phyloP scores from a whole-genome alignment of 2,329 filamentous ascomycete species.

The Aspergillus uvarum region DNA sequence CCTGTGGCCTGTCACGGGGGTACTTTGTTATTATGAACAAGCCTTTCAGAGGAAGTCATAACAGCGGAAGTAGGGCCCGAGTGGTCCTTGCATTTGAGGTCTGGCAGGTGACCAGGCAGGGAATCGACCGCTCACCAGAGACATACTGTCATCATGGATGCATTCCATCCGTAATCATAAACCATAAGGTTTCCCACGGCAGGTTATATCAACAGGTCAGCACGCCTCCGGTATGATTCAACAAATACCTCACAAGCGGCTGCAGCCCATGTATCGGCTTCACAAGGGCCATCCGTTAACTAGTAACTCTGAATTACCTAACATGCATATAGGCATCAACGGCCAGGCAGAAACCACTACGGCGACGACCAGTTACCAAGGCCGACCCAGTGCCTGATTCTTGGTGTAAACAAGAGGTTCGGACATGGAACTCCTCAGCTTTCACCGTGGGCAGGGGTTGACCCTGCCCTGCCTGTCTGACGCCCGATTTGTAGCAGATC shows the following conservation, averaged over 20 bases:
- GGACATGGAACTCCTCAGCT: background rate
- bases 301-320: conserved; percentile 1
- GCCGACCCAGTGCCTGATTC: background rate
- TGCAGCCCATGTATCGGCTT: background rate
- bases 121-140: background rate
- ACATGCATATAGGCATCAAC: conserved; percentile 2
- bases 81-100: background rate
- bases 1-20: background rate
- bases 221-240: background rate
- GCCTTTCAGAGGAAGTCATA: background rate
- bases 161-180: background rate
- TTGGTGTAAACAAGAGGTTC: background rate
- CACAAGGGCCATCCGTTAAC: background rate
- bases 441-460: background rate
- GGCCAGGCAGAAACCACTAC: background rate
- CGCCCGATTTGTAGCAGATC: background rate
- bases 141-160: background rate
- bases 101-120: conserved; percentile 6
- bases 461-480: background rate
- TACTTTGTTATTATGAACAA: background rate
- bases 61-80: background rate
- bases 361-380: background rate
- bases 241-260: background rate
- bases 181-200: background rate
- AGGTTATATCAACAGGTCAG: background rate